phyloP scores from a whole-genome alignment of 192 early-diverging fungal genomes.

The Obelidium mucronatum region DNA sequence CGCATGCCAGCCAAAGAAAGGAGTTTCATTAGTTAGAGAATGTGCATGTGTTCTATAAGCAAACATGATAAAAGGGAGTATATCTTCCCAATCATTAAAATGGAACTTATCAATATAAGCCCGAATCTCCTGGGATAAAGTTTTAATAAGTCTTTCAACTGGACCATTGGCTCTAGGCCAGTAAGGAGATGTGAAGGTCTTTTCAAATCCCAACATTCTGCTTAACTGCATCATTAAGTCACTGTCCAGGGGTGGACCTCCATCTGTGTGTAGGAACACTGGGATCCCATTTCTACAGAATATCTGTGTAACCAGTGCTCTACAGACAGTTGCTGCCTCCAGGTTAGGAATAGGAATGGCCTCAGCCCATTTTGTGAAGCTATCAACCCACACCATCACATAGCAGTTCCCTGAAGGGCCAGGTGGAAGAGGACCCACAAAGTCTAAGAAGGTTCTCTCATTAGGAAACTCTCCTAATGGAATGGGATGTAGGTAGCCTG shows the following conservation, averaged over 20 bases:
- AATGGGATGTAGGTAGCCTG: neutral
- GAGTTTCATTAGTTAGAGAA: neutral
- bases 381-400: neutral
- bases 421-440: neutral
- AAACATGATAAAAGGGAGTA: neutral
- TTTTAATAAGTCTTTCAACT: neutral
- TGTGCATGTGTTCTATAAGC: neutral
- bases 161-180: neutral
- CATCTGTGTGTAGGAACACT: neutral
- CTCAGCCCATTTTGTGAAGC: constrained; percentile 10
- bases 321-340: neutral
- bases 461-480: neutral
- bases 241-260: neutral
- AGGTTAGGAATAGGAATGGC: neutral
- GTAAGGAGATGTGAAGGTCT: neutral
- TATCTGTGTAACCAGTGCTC: neutral
- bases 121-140: neutral
- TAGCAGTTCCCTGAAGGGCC: neutral
- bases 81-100: neutral
- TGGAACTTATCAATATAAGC: neutral
- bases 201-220: neutral
- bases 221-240: neutral
- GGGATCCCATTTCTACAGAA: neutral
- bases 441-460: neutral
- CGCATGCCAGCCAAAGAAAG: neutral